phyloP scores from a whole-genome alignment of 78 protist genomes.

The Dictyostelium capitatum region DNA sequence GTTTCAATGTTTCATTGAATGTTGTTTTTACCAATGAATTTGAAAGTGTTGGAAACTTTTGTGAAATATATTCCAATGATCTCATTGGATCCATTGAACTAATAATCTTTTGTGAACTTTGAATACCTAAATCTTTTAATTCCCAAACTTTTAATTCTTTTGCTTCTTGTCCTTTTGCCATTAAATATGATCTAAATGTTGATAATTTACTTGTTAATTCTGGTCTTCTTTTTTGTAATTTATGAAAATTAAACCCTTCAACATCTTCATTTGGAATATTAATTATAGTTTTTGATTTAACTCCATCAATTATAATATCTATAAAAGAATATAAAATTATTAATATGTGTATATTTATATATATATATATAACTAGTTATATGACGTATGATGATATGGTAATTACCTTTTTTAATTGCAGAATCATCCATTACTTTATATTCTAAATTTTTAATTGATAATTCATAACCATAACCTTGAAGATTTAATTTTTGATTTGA shows the following conservation, averaged over 20 bases:
- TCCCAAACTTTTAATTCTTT: slow-evolving; percentile 77
- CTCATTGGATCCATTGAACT: slow-evolving; percentile 50
- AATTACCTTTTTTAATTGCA: slow-evolving; percentile 57
- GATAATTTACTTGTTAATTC: slow-evolving; percentile 27
- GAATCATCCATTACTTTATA: slow-evolving; percentile 89
- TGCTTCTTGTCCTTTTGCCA: slow-evolving; percentile 49
- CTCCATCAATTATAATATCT: slow-evolving; percentile 14
- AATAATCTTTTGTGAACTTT: slow-evolving; percentile 70
- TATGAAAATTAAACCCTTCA: slow-evolving; percentile 71
- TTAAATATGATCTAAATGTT: slow-evolving; percentile 60
- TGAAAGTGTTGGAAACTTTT: slow-evolving; percentile 69
- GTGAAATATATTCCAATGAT: slow-evolving; percentile 43
- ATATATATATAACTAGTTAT: background rate
- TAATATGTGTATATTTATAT: too few relatives aligned
- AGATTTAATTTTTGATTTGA: slow-evolving; percentile 31
- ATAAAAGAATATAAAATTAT: background rate
- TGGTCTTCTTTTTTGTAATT: slow-evolving; percentile 47
- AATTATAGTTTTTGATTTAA: slow-evolving; percentile 10
- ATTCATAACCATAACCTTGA: slow-evolving; percentile 90
- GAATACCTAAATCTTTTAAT: slow-evolving; percentile 71
- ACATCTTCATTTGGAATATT: slow-evolving; percentile 59
- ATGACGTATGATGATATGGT: background rate
- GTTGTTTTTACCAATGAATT: slow-evolving; percentile 22
- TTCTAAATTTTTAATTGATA: slow-evolving; percentile 89
- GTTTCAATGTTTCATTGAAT: slow-evolving; percentile 28